Percentiles rank a stretch among this genome's conserved stretches.
These are phyloP conservation scores for Eutrema salsugineum DNA, from an alignment of 441 rosid species.

Conservation along the genomic window DNA sequence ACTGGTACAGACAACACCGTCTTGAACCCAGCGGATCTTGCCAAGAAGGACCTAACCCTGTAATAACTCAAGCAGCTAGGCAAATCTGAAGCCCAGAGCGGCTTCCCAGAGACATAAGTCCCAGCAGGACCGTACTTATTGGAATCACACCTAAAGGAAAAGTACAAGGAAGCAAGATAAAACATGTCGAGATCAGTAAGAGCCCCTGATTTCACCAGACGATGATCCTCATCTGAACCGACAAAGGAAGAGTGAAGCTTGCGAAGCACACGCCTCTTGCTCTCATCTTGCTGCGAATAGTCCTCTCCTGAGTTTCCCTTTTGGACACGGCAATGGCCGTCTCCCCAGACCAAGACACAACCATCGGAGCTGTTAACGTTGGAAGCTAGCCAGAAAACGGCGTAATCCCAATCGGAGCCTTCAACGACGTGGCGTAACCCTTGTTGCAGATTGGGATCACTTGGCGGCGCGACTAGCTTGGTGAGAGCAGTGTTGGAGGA, in stretches of 20 bases:
- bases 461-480: slow-evolving; percentile 48
- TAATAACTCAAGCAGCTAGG: slow-evolving; percentile 44
- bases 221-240: slow-evolving; percentile 39
- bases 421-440: slow-evolving; percentile 48
- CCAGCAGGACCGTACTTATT: slow-evolving; percentile 46
- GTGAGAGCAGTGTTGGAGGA: slow-evolving; percentile 35
- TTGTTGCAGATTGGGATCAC: slow-evolving; percentile 54
- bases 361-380: slow-evolving; percentile 52
- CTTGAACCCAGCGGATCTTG: slow-evolving; percentile 55
- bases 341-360: slow-evolving; percentile 59
- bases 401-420: slow-evolving; percentile 61
- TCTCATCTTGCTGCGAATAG: slow-evolving; percentile 39
- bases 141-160: slow-evolving; percentile 45
- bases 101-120: slow-evolving; percentile 42
- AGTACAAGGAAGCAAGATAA: slow-evolving; percentile 49
- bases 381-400: slow-evolving; percentile 50
- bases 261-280: slow-evolving; percentile 47
- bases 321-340: slow-evolving; percentile 50
- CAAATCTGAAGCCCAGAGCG: slow-evolving; percentile 53
- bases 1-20: slow-evolving; percentile 54
- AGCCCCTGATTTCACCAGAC: slow-evolving; percentile 33
- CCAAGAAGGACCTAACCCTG: slow-evolving; percentile 62
- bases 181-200: slow-evolving; percentile 55
- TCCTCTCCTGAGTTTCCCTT: slow-evolving; percentile 33
- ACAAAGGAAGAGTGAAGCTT: slow-evolving; percentile 49